Conservation (phyloP, 345 rosid genomes). For the Litchi chinensis region DNA sequence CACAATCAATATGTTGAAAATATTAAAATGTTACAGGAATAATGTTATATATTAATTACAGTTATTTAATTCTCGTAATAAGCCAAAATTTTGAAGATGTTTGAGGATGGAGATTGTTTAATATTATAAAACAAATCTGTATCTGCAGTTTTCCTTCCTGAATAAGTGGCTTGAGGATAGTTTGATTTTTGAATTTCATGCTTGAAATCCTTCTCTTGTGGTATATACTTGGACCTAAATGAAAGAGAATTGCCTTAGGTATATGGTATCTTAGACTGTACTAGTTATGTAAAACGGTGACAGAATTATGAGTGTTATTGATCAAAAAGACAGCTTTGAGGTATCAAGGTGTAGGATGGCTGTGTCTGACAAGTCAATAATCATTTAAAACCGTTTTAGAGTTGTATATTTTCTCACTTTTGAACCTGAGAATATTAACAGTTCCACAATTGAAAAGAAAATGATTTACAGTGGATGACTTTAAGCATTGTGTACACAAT, state of each 20-base stretch:
- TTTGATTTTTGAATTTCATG: background rate
- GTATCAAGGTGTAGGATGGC: background rate
- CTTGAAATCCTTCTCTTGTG: background rate
- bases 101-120: background rate
- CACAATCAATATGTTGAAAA: background rate
- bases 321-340: background rate
- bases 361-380: background rate
- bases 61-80: background rate
- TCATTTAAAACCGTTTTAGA: background rate
- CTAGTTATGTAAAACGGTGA: background rate
- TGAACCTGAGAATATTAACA: conserved; percentile 2
- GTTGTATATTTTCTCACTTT: background rate
- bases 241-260: background rate
- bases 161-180: background rate
- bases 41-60: background rate
- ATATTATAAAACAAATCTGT: background rate
- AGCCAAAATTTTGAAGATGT: background rate
- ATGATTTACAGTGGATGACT: background rate
- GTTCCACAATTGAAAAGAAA: background rate
- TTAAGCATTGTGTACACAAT: background rate
- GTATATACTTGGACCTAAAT: background rate
- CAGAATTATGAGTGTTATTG: background rate
- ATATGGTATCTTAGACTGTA: background rate
- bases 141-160: background rate
- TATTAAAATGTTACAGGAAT: background rate